Percentiles rank a stretch among this genome's conserved stretches.
These are phyloP conservation scores for Boletus rubropictus DNA, from an alignment of 768 basidiomycete genomes.

Conservation along the genomic window DNA sequence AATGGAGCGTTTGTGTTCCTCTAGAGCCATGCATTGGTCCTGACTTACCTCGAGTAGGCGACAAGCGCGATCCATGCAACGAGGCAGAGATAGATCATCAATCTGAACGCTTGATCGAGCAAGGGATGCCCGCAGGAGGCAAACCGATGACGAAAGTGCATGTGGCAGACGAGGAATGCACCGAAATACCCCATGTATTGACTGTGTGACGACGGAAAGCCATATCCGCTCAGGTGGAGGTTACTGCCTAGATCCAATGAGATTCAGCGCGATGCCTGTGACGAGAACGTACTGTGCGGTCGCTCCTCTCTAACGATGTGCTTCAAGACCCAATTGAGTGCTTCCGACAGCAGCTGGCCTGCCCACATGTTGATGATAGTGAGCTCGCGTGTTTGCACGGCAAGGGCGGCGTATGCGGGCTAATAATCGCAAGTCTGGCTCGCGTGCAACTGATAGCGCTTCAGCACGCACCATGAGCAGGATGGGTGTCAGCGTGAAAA, in stretches of 20 bases:
- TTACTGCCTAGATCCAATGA: constrained; percentile 7
- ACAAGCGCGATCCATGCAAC: constrained; percentile 56
- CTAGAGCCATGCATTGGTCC: neutral
- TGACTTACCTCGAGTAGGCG: constrained; percentile 69
- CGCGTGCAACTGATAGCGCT: neutral
- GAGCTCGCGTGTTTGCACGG: constrained; percentile 71
- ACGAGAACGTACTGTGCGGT: constrained; percentile 47
- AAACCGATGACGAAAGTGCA: constrained; percentile 66
- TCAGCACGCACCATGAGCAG: constrained; percentile 56
- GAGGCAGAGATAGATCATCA: constrained; percentile 44
- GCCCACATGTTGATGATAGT: constrained; percentile 80
- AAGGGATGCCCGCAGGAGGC: constrained; percentile 43
- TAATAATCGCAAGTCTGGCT: constrained; percentile 24
- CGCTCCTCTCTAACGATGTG: constrained; percentile 60
- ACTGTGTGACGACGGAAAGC: constrained; percentile 85
- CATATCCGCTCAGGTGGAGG: constrained; percentile 55
- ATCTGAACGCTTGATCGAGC: constrained; percentile 49
- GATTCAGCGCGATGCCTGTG: constrained; percentile 1
- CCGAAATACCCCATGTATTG: constrained; percentile 89
- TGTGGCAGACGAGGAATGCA: constrained; percentile 67
- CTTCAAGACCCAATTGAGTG: constrained; percentile 64
- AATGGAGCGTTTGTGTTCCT: neutral
- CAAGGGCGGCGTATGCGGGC: constrained; percentile 75
- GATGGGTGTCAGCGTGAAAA: constrained; percentile 65
- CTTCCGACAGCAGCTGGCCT: constrained; percentile 71